These are phyloP conservation scores for Amphicarpaea edgeworthii DNA, from an alignment of 306 rosid genomes.

Conservation along the genomic window DNA sequence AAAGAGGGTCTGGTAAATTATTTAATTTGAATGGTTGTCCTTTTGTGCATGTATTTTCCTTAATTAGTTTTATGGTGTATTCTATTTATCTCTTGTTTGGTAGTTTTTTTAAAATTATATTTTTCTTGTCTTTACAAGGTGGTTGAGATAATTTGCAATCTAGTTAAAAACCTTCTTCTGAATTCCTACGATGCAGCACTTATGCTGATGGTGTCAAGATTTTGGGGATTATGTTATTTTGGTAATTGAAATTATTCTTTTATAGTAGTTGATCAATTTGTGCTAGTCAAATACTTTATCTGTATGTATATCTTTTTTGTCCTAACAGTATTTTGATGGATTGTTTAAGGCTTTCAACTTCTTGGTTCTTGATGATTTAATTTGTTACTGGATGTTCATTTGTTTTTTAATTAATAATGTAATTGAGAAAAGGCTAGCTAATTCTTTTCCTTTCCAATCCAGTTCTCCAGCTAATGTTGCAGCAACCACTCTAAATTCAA, in stretches of 20 bases:
- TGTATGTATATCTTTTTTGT: slow-evolving; percentile 23
- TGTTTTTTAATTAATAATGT: slow-evolving; percentile 35
- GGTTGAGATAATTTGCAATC: slow-evolving; percentile 77
- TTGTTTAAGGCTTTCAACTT: slow-evolving; percentile 32
- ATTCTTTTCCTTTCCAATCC: slow-evolving; percentile 43
- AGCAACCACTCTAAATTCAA: slow-evolving; percentile 67
- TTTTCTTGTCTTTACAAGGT: slow-evolving; percentile 63
- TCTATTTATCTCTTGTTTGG: slow-evolving; percentile 9
- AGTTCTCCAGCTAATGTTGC: slow-evolving; percentile 83
- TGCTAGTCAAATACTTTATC: slow-evolving; percentile 28
- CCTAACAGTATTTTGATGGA: slow-evolving; percentile 11
- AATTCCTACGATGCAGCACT: slow-evolving; percentile 69
- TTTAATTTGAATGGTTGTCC: slow-evolving; percentile 27
- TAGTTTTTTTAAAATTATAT: slow-evolving; percentile 27
- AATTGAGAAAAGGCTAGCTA: slow-evolving; percentile 22
- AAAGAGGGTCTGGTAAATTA: slow-evolving; percentile 73
- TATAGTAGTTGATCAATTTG: slow-evolving; percentile 15
- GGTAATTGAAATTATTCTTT: slow-evolving; percentile 59
- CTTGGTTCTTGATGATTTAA: slow-evolving; percentile 18
- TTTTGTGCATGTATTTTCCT: slow-evolving; percentile 26
- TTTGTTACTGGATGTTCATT: slow-evolving; percentile 7
- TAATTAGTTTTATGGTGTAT: slow-evolving; percentile 20
- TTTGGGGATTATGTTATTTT: slow-evolving; percentile 74
- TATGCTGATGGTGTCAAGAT: slow-evolving; percentile 80
- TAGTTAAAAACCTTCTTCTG: slow-evolving; percentile 69